These are phyloP conservation scores for Pachyrhizus erosus DNA, from an alignment of 306 rosid genomes.

Conservation along the genomic window DNA sequence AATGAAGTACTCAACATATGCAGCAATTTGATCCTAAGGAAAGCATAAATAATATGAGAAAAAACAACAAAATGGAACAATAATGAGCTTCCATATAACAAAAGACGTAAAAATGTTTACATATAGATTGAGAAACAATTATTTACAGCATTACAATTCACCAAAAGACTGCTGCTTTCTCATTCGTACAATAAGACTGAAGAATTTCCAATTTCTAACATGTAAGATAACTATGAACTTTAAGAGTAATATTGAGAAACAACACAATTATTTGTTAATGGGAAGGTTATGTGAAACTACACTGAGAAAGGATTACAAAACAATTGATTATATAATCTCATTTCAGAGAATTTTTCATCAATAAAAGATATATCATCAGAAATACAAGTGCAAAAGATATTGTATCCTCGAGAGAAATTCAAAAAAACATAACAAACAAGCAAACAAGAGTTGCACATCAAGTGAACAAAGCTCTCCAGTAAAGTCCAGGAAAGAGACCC, in stretches of 20 bases:
- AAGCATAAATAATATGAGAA: conserved; percentile 31
- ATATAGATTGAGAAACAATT: conserved; percentile 7
- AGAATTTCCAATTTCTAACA: not conserved
- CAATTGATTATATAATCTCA: not conserved
- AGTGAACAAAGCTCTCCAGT: not conserved
- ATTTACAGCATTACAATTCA: not conserved
- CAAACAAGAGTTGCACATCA: not conserved
- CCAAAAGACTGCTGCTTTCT: conserved; percentile 1
- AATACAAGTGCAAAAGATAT: not conserved
- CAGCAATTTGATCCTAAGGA: conserved; percentile 83
- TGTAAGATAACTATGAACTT: not conserved
- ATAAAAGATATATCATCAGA: not conserved
- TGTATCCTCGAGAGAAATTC: not conserved
- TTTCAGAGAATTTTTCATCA: conserved; percentile 2
- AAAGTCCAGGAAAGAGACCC: not conserved
- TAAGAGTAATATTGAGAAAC: not conserved
- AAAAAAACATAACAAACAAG: no score
- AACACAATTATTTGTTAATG: not conserved
- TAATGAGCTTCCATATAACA: conserved; percentile 3
- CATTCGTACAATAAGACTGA: not conserved
- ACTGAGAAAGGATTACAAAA: not conserved
- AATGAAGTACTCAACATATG: conserved; percentile 91
- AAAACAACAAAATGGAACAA: conserved; percentile 20
- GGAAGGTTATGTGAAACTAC: not conserved
- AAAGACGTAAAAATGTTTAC: conserved; percentile 10